Evolutionary conservation across 2,329 filamentous ascomycete genomes (phyloP).

Genomic region (Penicillium sp.): DNA sequence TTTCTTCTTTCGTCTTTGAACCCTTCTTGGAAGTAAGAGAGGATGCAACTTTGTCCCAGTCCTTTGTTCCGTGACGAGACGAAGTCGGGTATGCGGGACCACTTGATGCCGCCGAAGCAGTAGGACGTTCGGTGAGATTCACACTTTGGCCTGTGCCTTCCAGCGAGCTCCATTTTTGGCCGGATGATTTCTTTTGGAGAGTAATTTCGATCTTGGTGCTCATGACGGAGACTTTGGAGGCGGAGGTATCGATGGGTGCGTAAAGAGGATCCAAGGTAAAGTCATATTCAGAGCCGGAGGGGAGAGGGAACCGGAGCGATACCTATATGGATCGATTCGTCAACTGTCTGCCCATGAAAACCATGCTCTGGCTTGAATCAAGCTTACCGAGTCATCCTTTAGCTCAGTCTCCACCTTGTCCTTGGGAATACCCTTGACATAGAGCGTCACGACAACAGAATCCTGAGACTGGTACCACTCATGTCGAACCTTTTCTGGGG

Average conservation of each 20-base stretch:
- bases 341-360: background rate
- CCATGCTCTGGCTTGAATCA: background rate
- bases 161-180: constrained; percentile 66
- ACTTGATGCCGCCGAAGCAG: constrained; percentile 17
- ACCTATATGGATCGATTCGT: constrained; percentile 36
- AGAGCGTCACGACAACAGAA: constrained; percentile 62
- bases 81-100: constrained; percentile 77
- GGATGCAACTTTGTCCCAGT: constrained; percentile 80
- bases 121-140: constrained; percentile 20
- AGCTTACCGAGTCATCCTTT: constrained; percentile 46
- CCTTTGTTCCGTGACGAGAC: constrained; percentile 75
- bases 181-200: constrained; percentile 64
- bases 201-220: constrained; percentile 77
- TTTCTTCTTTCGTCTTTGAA: constrained; percentile 28
- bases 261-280: constrained; percentile 67
- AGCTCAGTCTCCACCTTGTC: constrained; percentile 56
- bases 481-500: constrained; percentile 61
- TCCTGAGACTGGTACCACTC: constrained; percentile 67
- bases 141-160: constrained; percentile 44
- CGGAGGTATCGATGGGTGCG: constrained; percentile 59
- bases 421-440: constrained; percentile 63
- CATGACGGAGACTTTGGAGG: constrained; percentile 64
- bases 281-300: constrained; percentile 54
- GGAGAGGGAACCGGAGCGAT: constrained; percentile 59
- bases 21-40: constrained; percentile 46